phyloP scores from a whole-genome alignment of 2,329 filamentous ascomycete genomes.

The Madurella fahalii region DNA sequence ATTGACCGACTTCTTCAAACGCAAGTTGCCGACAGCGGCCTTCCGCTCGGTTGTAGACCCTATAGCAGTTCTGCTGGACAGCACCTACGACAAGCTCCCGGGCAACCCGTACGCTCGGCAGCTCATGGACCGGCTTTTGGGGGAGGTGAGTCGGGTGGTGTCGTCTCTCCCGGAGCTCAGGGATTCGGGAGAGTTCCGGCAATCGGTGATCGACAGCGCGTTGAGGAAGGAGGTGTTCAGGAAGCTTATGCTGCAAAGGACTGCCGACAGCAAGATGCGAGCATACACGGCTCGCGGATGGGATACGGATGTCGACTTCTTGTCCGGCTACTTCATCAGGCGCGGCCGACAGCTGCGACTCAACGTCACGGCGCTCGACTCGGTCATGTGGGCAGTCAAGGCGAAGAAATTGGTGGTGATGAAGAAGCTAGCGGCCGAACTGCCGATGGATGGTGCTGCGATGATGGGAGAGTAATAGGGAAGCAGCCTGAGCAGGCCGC shows the following conservation, averaged over 20 bases:
- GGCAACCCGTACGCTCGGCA: slow-evolving; percentile 61
- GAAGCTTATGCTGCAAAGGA: slow-evolving; percentile 53
- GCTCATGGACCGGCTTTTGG: slow-evolving; percentile 66
- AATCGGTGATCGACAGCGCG: slow-evolving; percentile 54
- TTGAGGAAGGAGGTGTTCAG: slow-evolving; percentile 59
- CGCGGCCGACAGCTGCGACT: slow-evolving; percentile 70
- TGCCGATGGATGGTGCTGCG: background rate
- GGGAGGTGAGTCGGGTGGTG: slow-evolving; percentile 71
- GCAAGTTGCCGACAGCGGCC: slow-evolving; percentile 75
- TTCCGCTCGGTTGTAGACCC: slow-evolving; percentile 76
- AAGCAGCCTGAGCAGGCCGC: background rate
- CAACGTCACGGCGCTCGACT: slow-evolving; percentile 58
- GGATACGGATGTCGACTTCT: slow-evolving; percentile 73
- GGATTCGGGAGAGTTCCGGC: slow-evolving; percentile 52
- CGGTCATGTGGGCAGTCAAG: slow-evolving; percentile 68
- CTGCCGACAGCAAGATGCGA: slow-evolving; percentile 60
- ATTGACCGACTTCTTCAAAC: slow-evolving; percentile 59
- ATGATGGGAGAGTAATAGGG: background rate
- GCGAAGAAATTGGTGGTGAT: slow-evolving; percentile 49
- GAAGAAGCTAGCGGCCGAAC: slow-evolving; percentile 5
- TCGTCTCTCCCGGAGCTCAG: slow-evolving; percentile 69
- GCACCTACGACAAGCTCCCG: slow-evolving; percentile 66
- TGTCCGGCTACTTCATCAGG: slow-evolving; percentile 82
- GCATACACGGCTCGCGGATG: slow-evolving; percentile 58
- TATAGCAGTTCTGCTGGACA: slow-evolving; percentile 73